phyloP scores from a whole-genome alignment of 2,329 filamentous ascomycete genomes.

The Intubia oerlemansii region DNA sequence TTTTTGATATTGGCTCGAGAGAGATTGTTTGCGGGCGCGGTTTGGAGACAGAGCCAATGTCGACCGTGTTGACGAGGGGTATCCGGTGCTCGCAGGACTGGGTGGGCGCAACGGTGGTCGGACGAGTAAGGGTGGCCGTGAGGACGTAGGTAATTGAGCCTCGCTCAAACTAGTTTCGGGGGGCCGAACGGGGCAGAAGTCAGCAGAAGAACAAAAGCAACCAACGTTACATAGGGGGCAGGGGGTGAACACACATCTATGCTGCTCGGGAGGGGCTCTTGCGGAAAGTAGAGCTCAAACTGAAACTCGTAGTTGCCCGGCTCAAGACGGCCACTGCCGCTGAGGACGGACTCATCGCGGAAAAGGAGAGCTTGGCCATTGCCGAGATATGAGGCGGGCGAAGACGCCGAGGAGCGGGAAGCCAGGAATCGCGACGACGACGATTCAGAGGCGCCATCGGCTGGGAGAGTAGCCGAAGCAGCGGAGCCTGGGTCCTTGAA shows the following conservation, averaged over 20 bases:
- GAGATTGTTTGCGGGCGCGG: slow-evolving; percentile 71
- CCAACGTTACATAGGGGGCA: no score
- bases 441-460: slow-evolving; percentile 2
- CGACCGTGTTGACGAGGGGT: slow-evolving; percentile 65
- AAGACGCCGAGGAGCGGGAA: neutral
- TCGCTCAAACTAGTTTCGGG: slow-evolving; percentile 87
- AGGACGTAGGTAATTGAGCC: slow-evolving; percentile 85
- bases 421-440: slow-evolving; percentile 16
- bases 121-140: slow-evolving; percentile 72
- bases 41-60: slow-evolving; percentile 52
- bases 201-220: no score
- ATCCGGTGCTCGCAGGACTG: slow-evolving; percentile 60
- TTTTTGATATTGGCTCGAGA: slow-evolving; percentile 64
- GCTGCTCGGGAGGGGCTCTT: slow-evolving; percentile 49
- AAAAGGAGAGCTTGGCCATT: slow-evolving; percentile 67
- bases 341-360: slow-evolving; percentile 62
- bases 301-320: slow-evolving; percentile 62
- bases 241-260: no score
- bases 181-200: slow-evolving; percentile 31
- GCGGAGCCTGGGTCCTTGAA: slow-evolving; percentile 46
- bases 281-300: slow-evolving; percentile 16
- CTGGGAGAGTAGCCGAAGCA: slow-evolving; percentile 9
- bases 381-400: slow-evolving; percentile 35
- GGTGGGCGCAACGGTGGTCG: slow-evolving; percentile 65
- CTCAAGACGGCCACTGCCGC: slow-evolving; percentile 55